phyloP scores from a whole-genome alignment of 352 stramenopile genomes.

The Pythium myriotylum region DNA sequence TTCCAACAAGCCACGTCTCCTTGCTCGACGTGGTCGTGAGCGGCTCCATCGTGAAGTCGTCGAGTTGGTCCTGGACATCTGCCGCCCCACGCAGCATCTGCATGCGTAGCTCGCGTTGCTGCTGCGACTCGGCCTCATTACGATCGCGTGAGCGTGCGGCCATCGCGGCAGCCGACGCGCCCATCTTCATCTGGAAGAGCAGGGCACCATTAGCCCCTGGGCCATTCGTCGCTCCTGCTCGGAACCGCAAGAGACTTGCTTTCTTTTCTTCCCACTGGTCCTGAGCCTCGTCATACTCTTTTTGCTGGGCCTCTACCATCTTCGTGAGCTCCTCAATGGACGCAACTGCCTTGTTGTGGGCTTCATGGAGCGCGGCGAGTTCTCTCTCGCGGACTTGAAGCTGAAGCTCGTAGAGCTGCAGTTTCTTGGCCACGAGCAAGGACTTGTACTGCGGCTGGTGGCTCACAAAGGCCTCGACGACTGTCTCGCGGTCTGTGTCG shows the following conservation, averaged over 20 bases:
- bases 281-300: conserved; percentile 52
- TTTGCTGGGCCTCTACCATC: conserved; percentile 39
- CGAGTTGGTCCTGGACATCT: conserved; percentile 60
- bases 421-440: conserved; percentile 51
- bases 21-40: neutral
- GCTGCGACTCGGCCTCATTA: conserved; percentile 39
- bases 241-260: conserved; percentile 44
- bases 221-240: conserved; percentile 15
- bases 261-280: conserved; percentile 75
- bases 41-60: conserved; percentile 17
- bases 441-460: conserved; percentile 48
- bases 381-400: conserved; percentile 42
- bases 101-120: conserved; percentile 50
- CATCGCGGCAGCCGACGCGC: conserved; percentile 16
- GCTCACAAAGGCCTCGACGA: conserved; percentile 41
- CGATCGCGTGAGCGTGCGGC: conserved; percentile 22
- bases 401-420: conserved; percentile 56
- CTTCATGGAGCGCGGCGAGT: conserved; percentile 34
- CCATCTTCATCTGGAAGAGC: conserved; percentile 33
- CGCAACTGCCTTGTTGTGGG: conserved; percentile 27
- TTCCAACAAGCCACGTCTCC: conserved; percentile 27
- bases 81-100: conserved; percentile 62
- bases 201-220: conserved; percentile 7
- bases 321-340: conserved; percentile 38
- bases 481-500: neutral